A percentile compares a stretch with the other conserved stretches of the same genome.
Evolutionary conservation across 108 stramenopile genomes (phyloP).

Genomic region (Chaetoceros muelleri): DNA sequence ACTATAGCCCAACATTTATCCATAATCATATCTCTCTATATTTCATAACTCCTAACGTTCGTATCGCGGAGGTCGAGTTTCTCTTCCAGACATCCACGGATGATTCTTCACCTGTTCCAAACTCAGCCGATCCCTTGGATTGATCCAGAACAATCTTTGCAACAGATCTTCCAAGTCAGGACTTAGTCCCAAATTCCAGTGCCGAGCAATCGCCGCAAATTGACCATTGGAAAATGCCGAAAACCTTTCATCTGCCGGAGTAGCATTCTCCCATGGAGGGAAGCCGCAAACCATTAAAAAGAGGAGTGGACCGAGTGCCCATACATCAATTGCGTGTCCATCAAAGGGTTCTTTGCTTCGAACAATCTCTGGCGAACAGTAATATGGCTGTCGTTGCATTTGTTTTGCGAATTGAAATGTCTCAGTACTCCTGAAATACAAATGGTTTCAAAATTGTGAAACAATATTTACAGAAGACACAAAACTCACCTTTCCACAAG

Average conservation of each 20-base stretch:
- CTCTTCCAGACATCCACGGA: slow-evolving; percentile 91
- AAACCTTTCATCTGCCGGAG: slow-evolving; percentile 58
- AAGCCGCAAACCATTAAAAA: slow-evolving; percentile 87
- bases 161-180: slow-evolving; percentile 75
- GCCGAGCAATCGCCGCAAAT: slow-evolving; percentile 68
- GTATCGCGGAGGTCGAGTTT: no score
- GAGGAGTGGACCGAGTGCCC: slow-evolving; percentile 90
- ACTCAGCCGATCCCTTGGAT: slow-evolving; percentile 70
- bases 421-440: no score
- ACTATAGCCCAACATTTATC: no score
- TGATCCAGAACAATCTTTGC: slow-evolving; percentile 74
- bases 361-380: slow-evolving; percentile 88
- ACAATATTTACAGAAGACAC: no score
- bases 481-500: slow-evolving; percentile 92
- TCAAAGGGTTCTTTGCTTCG: slow-evolving; percentile 67
- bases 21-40: no score
- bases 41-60: no score
- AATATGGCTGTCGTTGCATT: no score
- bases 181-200: slow-evolving; percentile 65
- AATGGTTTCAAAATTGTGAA: no score
- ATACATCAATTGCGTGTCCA: slow-evolving; percentile 86
- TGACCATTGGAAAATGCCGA: slow-evolving; percentile 70
- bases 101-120: slow-evolving; percentile 74
- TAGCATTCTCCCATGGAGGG: slow-evolving; percentile 80
- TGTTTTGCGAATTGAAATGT: no score